Evolutionary conservation across 1,284 basidiomycete species (phyloP).

Genomic region (Afroboletus lepidellus): DNA sequence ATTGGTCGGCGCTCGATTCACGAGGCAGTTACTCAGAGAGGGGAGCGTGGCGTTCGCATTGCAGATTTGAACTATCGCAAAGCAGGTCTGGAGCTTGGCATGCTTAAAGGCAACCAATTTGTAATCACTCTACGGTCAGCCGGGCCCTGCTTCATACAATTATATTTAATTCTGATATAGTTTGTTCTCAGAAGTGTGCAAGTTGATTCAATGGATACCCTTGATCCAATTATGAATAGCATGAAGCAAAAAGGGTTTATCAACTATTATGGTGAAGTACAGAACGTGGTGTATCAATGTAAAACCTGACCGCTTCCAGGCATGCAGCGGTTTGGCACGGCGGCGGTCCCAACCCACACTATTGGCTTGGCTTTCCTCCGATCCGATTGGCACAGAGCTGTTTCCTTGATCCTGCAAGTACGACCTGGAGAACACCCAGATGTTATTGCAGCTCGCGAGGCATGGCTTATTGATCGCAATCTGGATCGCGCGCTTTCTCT

Average conservation of each 20-base stretch:
- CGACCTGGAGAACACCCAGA: constrained; percentile 91
- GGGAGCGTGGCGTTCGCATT: constrained; percentile 88
- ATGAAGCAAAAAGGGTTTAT: constrained; percentile 90
- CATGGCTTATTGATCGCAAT: constrained; percentile 81
- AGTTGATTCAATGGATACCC: constrained; percentile 65
- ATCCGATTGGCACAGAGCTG: constrained; percentile 86
- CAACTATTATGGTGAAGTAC: constrained; percentile 87
- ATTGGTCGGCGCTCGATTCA: constrained; percentile 56
- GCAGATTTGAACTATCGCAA: constrained; percentile 87
- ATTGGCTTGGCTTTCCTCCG: constrained; percentile 89
- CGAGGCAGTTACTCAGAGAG: constrained; percentile 66
- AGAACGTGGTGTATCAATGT: neutral
- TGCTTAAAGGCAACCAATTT: constrained; percentile 95
- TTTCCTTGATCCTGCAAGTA: constrained; percentile 78
- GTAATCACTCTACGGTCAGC: constrained; percentile 87
- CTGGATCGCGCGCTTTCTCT: constrained; percentile 73
- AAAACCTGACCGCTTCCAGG: constrained; percentile 46
- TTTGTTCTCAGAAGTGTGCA: constrained; percentile 68
- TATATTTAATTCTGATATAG: constrained; percentile 5
- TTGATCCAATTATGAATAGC: constrained; percentile 78
- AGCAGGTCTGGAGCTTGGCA: constrained; percentile 83
- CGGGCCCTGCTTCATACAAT: neutral
- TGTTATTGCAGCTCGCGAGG: constrained; percentile 72
- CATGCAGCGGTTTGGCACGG: constrained; percentile 99
- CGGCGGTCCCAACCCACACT: constrained; percentile 90